A percentile compares a stretch with the other conserved stretches of the same genome.
Evolutionary conservation across 192 early-diverging fungal genomes (phyloP).

Genomic region (Coemansia nantahalensis): DNA sequence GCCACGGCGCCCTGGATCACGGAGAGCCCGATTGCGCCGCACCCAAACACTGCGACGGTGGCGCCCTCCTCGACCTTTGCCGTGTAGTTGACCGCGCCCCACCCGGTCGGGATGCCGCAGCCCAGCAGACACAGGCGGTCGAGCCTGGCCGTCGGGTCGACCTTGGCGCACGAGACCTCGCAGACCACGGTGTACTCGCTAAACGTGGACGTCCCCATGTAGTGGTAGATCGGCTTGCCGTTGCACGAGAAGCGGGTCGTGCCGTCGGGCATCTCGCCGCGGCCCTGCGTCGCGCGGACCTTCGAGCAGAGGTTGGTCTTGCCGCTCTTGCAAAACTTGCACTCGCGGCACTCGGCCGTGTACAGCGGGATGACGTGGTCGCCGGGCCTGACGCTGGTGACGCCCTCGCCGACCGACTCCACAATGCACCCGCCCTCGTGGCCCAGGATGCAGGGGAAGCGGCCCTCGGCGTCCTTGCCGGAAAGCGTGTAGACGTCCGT

Average conservation of each 20-base stretch:
- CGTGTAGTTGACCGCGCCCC: conserved; percentile 91
- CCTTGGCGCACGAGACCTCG: conserved; percentile 91
- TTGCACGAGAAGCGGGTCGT: conserved; percentile 90
- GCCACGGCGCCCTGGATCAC: conserved; percentile 83
- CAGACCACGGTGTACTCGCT: conserved; percentile 91
- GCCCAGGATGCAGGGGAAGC: conserved; percentile 91
- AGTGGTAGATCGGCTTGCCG: conserved; percentile 87
- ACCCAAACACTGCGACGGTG: conserved; percentile 87
- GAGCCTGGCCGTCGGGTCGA: conserved; percentile 71
- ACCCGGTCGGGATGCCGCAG: conserved; percentile 96
- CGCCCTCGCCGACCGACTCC: conserved; percentile 93
- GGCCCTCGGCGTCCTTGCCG: conserved; percentile 79
- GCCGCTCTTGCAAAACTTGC: conserved; percentile 96
- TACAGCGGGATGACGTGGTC: conserved; percentile 97
- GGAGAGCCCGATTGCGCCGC: conserved; percentile 90
- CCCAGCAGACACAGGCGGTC: conserved; percentile 91
- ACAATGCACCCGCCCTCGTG: conserved; percentile 96
- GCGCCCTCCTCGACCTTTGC: conserved; percentile 83
- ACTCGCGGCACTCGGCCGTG: conserved; percentile 83
- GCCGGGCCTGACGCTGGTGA: conserved; percentile 84
- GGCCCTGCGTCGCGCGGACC: conserved; percentile 88
- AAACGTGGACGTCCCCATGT: conserved; percentile 96
- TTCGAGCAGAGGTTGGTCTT: conserved; percentile 97
- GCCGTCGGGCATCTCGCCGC: conserved; percentile 93
- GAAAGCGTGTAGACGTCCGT: conserved; percentile 96